Base-by-base conservation (phyloP, 2,329 filamentous ascomycete species). In the Neopestalotiopsis clavispora region DNA sequence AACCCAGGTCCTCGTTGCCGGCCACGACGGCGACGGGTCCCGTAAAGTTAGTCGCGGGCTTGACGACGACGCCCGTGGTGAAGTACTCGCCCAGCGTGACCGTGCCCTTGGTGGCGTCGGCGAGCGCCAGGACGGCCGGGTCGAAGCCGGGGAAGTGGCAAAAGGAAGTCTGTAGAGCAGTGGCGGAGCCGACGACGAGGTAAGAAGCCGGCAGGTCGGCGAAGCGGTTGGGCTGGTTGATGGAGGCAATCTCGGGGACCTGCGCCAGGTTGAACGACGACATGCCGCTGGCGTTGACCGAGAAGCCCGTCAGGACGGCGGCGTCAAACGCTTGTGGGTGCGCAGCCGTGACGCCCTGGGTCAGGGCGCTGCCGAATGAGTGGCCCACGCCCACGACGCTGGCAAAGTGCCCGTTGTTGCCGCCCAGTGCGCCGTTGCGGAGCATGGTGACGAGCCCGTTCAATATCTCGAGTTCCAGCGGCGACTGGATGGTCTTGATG, bases 331-430 rank as follows among this genome's bases (percentile, higher is more conserved):
- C 79, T 23, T 64, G 40, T 1, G 49, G 23, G 71, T 80, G 77
- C 57, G 74, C 70, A 60, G 83, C 82, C 6, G 86, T 84, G 23
- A 92, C 80, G 62, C 80, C 83, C 77, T 89, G 90, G 2, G 84
- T 86, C 72, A 89, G 86, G 4, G 84, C 78, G 0, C 88, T 89
- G 40, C 90, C 90, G 72, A 90, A 91, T 0, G 86, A 89, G 80
- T 92, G 89, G 12, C 90, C 90, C 17, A 90, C 82, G 75, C 92
- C 89, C 9, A 89, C 80, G 28, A 89, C 79, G 73, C 85, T 84
- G 57, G 74, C 40, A 20, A 71, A 72, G 81, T 84, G n/a, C 58
- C 23, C 23, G 23, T 71, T 59, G 76, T 71, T 38, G 75, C 74
- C 0, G 80, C n/a, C 45, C 7, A 52, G 17, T 4, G 45, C 17